phyloP scores from a whole-genome alignment of 1,284 basidiomycete genomes.

The Leccinum subfulvum region DNA sequence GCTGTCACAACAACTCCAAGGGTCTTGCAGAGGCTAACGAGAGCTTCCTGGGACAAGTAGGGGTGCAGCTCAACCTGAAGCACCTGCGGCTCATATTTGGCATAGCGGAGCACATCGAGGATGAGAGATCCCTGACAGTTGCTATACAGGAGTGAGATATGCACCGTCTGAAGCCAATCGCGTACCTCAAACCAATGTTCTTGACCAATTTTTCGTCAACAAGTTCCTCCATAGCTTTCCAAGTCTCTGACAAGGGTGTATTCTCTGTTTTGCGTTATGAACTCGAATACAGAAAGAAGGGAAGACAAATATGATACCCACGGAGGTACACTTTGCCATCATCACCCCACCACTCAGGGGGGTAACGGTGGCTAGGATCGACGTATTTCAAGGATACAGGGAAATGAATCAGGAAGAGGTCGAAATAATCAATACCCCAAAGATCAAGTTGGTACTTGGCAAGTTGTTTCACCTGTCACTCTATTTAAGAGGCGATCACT shows the following conservation, averaged over 20 bases:
- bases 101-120: slow-evolving; percentile 68
- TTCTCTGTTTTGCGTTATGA: slow-evolving; percentile 43
- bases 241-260: slow-evolving; percentile 73
- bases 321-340: slow-evolving; percentile 61
- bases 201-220: slow-evolving; percentile 67
- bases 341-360: slow-evolving; percentile 74
- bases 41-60: slow-evolving; percentile 66
- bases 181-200: slow-evolving; percentile 65
- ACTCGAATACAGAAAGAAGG: not conserved
- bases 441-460: slow-evolving; percentile 63
- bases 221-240: slow-evolving; percentile 72
- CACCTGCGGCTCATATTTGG: slow-evolving; percentile 67
- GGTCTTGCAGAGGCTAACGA: slow-evolving; percentile 58
- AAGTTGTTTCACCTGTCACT: slow-evolving; percentile 47
- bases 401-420: slow-evolving; percentile 78
- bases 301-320: slow-evolving; percentile 32
- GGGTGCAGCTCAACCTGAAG: slow-evolving; percentile 81
- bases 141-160: slow-evolving; percentile 35
- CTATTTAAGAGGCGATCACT: slow-evolving; percentile 3
- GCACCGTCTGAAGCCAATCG: not conserved
- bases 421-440: slow-evolving; percentile 82
- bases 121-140: slow-evolving; percentile 66
- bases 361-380: slow-evolving; percentile 71
- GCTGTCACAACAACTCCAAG: slow-evolving; percentile 71
- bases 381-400: slow-evolving; percentile 76